These are phyloP conservation scores for Sphaerulina vaccinii DNA, from an alignment of 2,329 filamentous ascomycete genomes.

Conservation along the genomic window DNA sequence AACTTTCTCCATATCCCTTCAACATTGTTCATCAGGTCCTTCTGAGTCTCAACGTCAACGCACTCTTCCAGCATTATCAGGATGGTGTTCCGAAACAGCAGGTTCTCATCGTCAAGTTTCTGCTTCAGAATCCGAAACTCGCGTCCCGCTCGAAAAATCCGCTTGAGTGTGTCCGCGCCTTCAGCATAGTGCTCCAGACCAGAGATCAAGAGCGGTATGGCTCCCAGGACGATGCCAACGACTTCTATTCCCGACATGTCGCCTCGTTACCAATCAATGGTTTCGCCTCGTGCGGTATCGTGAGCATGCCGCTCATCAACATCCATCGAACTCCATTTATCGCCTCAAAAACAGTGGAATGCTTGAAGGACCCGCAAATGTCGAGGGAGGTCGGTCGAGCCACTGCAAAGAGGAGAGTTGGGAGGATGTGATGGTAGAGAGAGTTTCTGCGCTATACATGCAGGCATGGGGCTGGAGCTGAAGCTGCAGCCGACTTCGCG, in stretches of 20 bases:
- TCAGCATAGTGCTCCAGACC: slow-evolving; percentile 37
- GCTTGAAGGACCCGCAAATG: no score
- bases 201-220: slow-evolving; percentile 35
- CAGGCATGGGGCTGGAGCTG: slow-evolving; percentile 6
- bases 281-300: no score
- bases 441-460: no score
- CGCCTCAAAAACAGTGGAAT: no score
- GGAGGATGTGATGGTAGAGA: no score
- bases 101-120: slow-evolving; percentile 29
- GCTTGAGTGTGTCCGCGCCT: slow-evolving; percentile 34
- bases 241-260: slow-evolving; percentile 37
- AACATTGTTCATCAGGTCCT: slow-evolving; percentile 22
- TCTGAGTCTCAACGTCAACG: slow-evolving; percentile 27
- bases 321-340: no score
- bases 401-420: no score
- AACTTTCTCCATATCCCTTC: slow-evolving; percentile 24
- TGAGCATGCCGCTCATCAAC: no score
- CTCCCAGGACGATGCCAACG: slow-evolving; percentile 33
- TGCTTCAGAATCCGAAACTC: slow-evolving; percentile 29
- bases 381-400: no score
- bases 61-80: slow-evolving; percentile 29
- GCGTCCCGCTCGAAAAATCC: slow-evolving; percentile 23
- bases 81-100: slow-evolving; percentile 35
- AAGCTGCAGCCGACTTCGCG: not conserved
- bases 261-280: no score